Conservation (phyloP, 495 filamentous ascomycete genomes). For the Aspergillus sclerotioniger region DNA sequence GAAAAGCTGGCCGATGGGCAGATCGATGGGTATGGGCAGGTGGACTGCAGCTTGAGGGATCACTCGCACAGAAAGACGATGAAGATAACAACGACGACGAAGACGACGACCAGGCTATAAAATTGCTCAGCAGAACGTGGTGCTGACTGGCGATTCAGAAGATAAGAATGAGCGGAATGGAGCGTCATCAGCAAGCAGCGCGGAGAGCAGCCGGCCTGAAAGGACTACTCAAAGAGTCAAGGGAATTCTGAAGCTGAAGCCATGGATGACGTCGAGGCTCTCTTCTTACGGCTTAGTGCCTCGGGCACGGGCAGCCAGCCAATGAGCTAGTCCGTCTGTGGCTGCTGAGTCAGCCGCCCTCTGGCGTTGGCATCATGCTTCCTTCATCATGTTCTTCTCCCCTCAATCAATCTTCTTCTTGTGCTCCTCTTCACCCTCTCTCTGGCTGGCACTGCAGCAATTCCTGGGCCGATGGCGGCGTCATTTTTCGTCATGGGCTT, state of each 20-base stretch:
- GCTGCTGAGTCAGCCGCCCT: conserved; percentile 1
- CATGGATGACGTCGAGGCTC: conserved; percentile 2
- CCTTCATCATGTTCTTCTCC: not conserved
- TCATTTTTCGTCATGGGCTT: conserved; percentile 1
- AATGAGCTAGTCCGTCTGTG: too few relatives aligned
- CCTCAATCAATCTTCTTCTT: not conserved
- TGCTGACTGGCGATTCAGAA: not conserved
- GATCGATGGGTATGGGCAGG: not conserved
- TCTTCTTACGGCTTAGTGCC: too few relatives aligned
- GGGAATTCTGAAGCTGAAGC: not conserved
- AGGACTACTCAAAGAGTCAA: too few relatives aligned
- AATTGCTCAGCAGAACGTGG: too few relatives aligned
- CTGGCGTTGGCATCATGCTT: not conserved
- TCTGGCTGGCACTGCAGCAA: not conserved
- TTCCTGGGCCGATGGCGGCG: not conserved
- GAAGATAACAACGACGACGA: not conserved
- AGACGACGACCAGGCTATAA: not conserved
- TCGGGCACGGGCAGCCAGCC: too few relatives aligned
- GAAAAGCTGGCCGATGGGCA: not conserved
- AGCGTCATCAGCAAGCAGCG: not conserved
- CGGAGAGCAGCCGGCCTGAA: too few relatives aligned
- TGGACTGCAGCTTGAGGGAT: not conserved
- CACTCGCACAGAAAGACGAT: not conserved
- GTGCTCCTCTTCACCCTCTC: not conserved
- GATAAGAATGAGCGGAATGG: not conserved